These are phyloP conservation scores for Trametes sp. DNA, from an alignment of 1,284 basidiomycete genomes.

Conservation along the genomic window DNA sequence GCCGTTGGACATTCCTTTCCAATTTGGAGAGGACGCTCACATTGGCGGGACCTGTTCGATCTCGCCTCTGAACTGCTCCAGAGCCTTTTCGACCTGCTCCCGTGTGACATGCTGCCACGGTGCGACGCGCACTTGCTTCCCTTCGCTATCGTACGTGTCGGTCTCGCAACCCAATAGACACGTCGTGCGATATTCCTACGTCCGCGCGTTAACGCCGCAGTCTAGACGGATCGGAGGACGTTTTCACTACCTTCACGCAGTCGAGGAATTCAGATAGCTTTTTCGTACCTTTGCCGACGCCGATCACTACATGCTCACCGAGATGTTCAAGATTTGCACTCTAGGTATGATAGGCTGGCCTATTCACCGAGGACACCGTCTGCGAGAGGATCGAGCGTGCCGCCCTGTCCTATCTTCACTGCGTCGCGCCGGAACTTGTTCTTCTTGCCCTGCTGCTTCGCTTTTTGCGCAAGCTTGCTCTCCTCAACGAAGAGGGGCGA, in stretches of 20 bases:
- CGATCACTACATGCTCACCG: constrained; percentile 71
- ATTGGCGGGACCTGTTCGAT: constrained; percentile 93
- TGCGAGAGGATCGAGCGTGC: constrained; percentile 97
- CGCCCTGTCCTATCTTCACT: constrained; percentile 91
- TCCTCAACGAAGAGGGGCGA: constrained; percentile 84
- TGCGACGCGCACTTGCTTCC: constrained; percentile 76
- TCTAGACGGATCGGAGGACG: constrained; percentile 17
- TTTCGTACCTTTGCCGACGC: constrained; percentile 92
- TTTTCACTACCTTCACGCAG: constrained; percentile 81
- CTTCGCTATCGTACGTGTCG: constrained; percentile 93
- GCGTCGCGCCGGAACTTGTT: constrained; percentile 50
- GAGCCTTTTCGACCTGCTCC: constrained; percentile 73
- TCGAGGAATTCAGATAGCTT: constrained; percentile 86
- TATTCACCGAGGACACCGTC: constrained; percentile 84
- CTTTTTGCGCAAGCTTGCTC: constrained; percentile 57
- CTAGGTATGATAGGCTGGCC: background rate
- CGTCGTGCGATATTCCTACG: constrained; percentile 89
- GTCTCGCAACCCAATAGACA: constrained; percentile 95
- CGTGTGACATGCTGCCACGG: constrained; percentile 88
- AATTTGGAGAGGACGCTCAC: constrained; percentile 55
- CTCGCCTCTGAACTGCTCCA: constrained; percentile 86
- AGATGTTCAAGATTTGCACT: background rate
- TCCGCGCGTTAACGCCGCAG: constrained; percentile 16
- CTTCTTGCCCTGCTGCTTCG: constrained; percentile 46
- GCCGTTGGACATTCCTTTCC: constrained; percentile 13